Base-by-base conservation (phyloP, 768 basidiomycete species). In the Imleria badia region DNA sequence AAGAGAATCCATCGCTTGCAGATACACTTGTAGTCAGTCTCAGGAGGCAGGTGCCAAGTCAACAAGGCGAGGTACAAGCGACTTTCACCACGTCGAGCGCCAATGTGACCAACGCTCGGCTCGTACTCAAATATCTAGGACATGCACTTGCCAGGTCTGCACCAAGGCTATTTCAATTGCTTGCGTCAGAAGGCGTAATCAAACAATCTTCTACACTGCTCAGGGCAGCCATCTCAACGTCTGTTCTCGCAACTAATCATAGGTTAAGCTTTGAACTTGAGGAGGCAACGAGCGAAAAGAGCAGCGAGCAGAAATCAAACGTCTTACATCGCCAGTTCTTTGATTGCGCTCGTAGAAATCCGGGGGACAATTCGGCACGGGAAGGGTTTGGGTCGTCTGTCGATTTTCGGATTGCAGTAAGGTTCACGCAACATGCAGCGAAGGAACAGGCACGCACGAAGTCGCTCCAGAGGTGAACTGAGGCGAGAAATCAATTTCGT, bases 321-420 rank as follows among this genome's bases (percentile, higher is more conserved):
- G 51, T 36, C 45, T 45, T 49, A 57, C 41, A 41, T 36, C 42
- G 38, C 55, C 29, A 68, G 15, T 39, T 36, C 56, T 41, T 53
- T 59, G 38, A 54, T 56, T 4, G 20, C 34, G 17, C 11, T 29
- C 13, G 46, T 38, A 35, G 64, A 51, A 34, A 34, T 41, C 15
- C 68, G 53, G 6, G 70, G 56, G 5, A 55, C 38, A 29, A 68
- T 55, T 33, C 52, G 49, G 45, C 68, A 66, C 3, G 60, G 68
- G 38, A 65, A 69, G 3, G 43, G 57, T 26, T 45, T 52, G 12
- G 60, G 65, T 46, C 53, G 68, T 33, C 70, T 72, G 35, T 46
- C 14, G 14, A 17, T 26, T 6, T 8, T 36, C 13, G 17, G 2
- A 49, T 59, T n/a, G 45, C 15, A 20, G 22, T 6, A 38, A 23